phyloP scores from a whole-genome alignment of 176 grass and related monocot species.

The Zoysia japonica region DNA sequence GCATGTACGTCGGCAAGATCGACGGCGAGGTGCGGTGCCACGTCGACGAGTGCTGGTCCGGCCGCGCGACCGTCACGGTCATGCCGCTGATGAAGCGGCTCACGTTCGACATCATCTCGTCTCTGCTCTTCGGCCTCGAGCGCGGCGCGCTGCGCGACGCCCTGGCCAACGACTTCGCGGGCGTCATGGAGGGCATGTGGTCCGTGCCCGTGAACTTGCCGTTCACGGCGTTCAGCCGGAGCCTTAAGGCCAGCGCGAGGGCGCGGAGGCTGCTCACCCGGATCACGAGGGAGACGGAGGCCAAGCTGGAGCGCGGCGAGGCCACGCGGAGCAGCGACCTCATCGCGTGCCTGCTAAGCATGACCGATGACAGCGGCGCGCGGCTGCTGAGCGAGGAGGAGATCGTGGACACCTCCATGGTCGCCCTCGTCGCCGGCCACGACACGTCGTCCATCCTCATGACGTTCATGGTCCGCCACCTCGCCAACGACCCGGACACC shows the following conservation, averaged over 20 bases:
- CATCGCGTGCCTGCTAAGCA: conserved; percentile 41
- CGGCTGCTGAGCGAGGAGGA: conserved; percentile 46
- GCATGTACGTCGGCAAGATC: conserved; percentile 47
- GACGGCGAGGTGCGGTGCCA: conserved; percentile 54
- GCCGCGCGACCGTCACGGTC: neutral
- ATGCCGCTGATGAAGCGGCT: conserved; percentile 54
- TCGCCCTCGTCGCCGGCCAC: conserved; percentile 38
- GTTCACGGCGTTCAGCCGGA: conserved; percentile 43
- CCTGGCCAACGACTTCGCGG: conserved; percentile 28
- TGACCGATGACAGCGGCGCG: neutral
- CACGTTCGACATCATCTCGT: conserved; percentile 49
- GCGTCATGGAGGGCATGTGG: conserved; percentile 24
- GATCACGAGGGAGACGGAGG: conserved; percentile 7
- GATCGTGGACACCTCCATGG: conserved; percentile 53
- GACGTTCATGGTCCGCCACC: conserved; percentile 62
- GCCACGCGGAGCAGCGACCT: conserved; percentile 32
- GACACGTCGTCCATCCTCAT: conserved; percentile 57
- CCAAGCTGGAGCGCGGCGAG: conserved; percentile 13
- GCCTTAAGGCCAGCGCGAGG: conserved; percentile 26
- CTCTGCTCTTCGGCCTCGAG: conserved; percentile 48
- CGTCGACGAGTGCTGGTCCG: conserved; percentile 43
- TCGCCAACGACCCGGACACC: conserved; percentile 41
- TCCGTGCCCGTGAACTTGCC: conserved; percentile 42
- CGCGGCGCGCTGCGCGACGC: neutral
- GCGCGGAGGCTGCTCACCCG: neutral